Base-by-base conservation (phyloP, 495 filamentous ascomycete species). In the Rhypophila decipiens region DNA sequence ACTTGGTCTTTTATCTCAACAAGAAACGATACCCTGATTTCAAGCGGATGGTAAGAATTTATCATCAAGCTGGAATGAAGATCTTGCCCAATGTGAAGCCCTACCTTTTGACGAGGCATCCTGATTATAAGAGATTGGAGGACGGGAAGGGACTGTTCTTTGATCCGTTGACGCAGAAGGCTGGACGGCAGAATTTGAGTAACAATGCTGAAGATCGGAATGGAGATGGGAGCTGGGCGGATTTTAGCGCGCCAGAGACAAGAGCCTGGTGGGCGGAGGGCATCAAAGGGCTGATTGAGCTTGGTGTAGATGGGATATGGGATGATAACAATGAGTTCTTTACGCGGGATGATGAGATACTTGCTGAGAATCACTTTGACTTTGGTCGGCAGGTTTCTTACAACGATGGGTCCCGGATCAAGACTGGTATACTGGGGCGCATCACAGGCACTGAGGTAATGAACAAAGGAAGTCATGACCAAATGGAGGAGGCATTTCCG, bases 311-410 rank as follows among this genome's bases (percentile, higher is more conserved):
- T 50, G 79, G 72, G 24, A 85, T 85, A 63, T 87, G 84, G 84
- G 46, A 48, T 51, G 84, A 87, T 61, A 87, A 87, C 63, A 85
- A 85, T 57, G 84, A 87, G 64, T 86, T 84, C 58, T 83, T 78
- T 5, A 70, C 82, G 3, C 79, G 80, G 0, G 69, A 74, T 55
- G 83, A 87, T 44, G 70, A 76, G 44, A 15, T 48, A 3, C 19
- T 42, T 1, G 86, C 82, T 80, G 60, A 73, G 44, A 67, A 76
- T 34, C 76, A 77, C 0, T 69, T 85, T 5, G 69, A 76, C 18
- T 58, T 63, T 11, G 47, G 58, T 2, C 21, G 31, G n/a, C 55
- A 60, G 24, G 47, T 66, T 4, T n/a, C n/a, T n/a, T n/a, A n/a
- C n/a, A 57, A 63, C 2, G 58, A 55, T 1, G 64, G 67, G 39